Conservation (phyloP, 257 asterid genomes). For the Nicotiana obtusifolia region DNA sequence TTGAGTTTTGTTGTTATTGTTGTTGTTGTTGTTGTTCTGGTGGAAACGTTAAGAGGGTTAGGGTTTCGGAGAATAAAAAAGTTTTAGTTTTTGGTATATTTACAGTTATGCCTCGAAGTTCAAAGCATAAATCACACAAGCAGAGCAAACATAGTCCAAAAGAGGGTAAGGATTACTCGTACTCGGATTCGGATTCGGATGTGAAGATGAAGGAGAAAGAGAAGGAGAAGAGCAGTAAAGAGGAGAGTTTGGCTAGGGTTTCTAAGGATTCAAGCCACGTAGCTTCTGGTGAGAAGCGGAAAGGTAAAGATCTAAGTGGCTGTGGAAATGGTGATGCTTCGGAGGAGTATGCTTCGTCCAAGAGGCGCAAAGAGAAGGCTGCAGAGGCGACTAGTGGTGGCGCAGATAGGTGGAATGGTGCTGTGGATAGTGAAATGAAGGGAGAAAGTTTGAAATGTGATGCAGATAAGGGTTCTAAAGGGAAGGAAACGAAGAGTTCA, state of each 20-base stretch:
- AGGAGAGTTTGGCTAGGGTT: slow-evolving; percentile 42
- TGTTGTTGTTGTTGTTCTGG: slow-evolving; percentile 4
- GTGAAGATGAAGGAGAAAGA: slow-evolving; percentile 51
- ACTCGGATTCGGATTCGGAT: slow-evolving; percentile 84
- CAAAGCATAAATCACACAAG: slow-evolving; percentile 88
- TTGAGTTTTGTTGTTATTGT: neutral
- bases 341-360: slow-evolving; percentile 68
- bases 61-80: slow-evolving; percentile 44
- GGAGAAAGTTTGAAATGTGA: slow-evolving; percentile 48
- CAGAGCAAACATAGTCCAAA: slow-evolving; percentile 81
- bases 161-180: slow-evolving; percentile 61
- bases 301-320: slow-evolving; percentile 55
- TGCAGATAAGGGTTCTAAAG: slow-evolving; percentile 32
- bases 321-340: slow-evolving; percentile 57
- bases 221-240: slow-evolving; percentile 36
- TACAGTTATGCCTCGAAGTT: slow-evolving; percentile 72
- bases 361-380: slow-evolving; percentile 72
- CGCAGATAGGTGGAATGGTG: slow-evolving; percentile 81
- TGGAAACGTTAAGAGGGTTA: slow-evolving; percentile 27
- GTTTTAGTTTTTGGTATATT: slow-evolving; percentile 15
- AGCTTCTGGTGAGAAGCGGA: slow-evolving; percentile 84
- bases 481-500: slow-evolving; percentile 54
- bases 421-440: slow-evolving; percentile 53
- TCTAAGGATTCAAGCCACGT: slow-evolving; percentile 44
- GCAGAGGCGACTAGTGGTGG: slow-evolving; percentile 26